These are phyloP conservation scores for Ustilago xerochloae DNA, from an alignment of 1,284 basidiomycete genomes.

Conservation along the genomic window DNA sequence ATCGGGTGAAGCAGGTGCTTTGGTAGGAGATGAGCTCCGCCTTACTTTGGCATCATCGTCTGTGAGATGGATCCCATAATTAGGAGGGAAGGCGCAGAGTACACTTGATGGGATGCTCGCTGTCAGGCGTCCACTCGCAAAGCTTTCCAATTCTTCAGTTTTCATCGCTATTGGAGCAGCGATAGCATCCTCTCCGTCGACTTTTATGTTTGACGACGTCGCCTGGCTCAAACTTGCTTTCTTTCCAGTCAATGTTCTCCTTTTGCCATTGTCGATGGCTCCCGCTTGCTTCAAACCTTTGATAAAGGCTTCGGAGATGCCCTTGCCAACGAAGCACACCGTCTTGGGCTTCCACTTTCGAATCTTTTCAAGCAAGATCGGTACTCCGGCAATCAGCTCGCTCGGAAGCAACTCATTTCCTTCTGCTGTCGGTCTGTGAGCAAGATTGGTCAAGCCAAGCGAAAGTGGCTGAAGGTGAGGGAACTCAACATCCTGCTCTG, in stretches of 20 bases:
- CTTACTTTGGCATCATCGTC: neutral
- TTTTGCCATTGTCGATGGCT: slow-evolving; percentile 11
- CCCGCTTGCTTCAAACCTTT: slow-evolving; percentile 37
- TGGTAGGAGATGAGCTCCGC: neutral
- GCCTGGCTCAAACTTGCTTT: neutral
- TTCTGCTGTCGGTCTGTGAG: slow-evolving; percentile 43
- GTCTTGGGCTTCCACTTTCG: slow-evolving; percentile 30
- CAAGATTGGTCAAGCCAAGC: slow-evolving; percentile 46
- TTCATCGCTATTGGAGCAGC: neutral
- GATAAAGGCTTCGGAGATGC: slow-evolving; percentile 41
- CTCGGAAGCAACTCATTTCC: slow-evolving; percentile 35
- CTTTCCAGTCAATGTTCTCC: neutral
- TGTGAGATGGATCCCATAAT: too few relatives aligned
- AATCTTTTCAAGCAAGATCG: slow-evolving; percentile 35
- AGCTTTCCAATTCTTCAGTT: neutral
- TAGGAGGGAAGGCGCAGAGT: slow-evolving; percentile 17
- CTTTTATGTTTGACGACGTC: slow-evolving; percentile 4
- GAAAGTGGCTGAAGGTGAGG: slow-evolving; percentile 29
- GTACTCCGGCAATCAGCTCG: slow-evolving; percentile 47
- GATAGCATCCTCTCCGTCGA: neutral
- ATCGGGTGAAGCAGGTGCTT: neutral
- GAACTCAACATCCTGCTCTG: slow-evolving; percentile 40
- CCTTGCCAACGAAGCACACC: slow-evolving; percentile 50
- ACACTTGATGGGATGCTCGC: neutral
- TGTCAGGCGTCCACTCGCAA: neutral